Evolutionary conservation across 192 early-diverging fungal genomes (phyloP).

Genomic region (Funneliformis mosseae): DNA sequence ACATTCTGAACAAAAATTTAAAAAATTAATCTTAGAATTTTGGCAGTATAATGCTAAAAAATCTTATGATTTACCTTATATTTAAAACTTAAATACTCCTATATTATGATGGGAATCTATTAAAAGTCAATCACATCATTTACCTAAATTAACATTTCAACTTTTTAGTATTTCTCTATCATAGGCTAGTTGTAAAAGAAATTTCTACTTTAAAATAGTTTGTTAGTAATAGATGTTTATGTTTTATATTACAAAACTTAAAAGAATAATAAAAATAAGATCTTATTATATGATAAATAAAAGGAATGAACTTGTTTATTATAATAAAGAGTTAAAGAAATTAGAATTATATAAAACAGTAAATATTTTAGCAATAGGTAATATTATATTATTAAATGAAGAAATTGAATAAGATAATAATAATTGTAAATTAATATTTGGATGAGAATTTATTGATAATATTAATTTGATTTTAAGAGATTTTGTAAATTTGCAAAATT

Average conservation of each 20-base stretch:
- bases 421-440: too few species aligned
- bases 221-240: not conserved
- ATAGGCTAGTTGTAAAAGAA: not conserved
- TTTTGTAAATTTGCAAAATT: too few species aligned
- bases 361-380: not conserved
- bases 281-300: not conserved
- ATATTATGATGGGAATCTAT: not conserved
- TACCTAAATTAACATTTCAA: not conserved
- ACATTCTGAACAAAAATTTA: not conserved
- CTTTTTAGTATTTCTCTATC: not conserved
- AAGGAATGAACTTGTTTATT: not conserved
- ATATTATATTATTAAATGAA: not conserved
- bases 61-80: not conserved
- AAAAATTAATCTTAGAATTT: not conserved
- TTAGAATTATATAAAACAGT: not conserved
- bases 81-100: not conserved
- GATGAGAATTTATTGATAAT: too few species aligned
- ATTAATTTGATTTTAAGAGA: too few species aligned
- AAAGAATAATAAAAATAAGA: not conserved
- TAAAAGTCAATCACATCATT: not conserved
- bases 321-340: not conserved
- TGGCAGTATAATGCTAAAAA: not conserved
- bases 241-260: not conserved
- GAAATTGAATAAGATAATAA: too few species aligned
- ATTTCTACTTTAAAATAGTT: not conserved